A percentile compares a stretch with the other conserved stretches of the same genome.
These are phyloP conservation scores for Actinomortierella wolfii DNA, from an alignment of 371 early-diverging fungal genomes.

Conservation along the genomic window DNA sequence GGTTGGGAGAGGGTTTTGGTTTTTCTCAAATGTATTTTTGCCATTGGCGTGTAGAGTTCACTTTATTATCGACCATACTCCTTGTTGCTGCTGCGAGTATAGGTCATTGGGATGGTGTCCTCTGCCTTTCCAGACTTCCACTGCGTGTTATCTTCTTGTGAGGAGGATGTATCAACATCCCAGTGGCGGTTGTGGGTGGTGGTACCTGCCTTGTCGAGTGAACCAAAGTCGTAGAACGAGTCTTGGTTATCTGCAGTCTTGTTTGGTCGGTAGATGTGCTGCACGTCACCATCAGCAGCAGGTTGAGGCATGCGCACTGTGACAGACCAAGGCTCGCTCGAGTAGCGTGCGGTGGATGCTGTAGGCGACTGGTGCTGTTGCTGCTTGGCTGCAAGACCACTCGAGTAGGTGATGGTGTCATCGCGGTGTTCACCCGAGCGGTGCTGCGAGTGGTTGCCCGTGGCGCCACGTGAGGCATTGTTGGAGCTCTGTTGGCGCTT, in stretches of 20 bases:
- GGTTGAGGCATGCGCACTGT: conserved; percentile 27
- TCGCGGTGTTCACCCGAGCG: conserved; percentile 9
- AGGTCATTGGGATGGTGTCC: conserved; percentile 40
- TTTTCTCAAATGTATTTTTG: neutral
- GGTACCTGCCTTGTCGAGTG: conserved; percentile 6
- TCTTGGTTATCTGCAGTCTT: conserved; percentile 1
- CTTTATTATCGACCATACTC: neutral
- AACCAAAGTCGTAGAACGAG: conserved; percentile 30
- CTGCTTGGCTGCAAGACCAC: conserved; percentile 1
- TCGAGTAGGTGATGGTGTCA: neutral
- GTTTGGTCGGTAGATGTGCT: conserved; percentile 13
- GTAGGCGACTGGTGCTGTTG: neutral
- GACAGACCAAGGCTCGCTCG: conserved; percentile 33
- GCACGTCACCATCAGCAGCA: conserved; percentile 16
- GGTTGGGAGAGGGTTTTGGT: too few species aligned
- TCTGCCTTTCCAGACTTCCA: conserved; percentile 18
- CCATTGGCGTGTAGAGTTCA: neutral
- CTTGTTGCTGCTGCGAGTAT: conserved; percentile 5
- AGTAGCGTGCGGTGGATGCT: conserved; percentile 6
- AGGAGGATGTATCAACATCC: conserved; percentile 21
- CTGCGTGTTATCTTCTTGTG: conserved; percentile 18
- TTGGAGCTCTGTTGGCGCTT: conserved; percentile 22
- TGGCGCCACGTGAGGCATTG: conserved; percentile 11
- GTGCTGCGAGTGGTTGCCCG: too few species aligned
- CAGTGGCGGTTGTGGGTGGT: conserved; percentile 18